phyloP scores from a whole-genome alignment of 352 stramenopile species.

The Pythium plurisporium region DNA sequence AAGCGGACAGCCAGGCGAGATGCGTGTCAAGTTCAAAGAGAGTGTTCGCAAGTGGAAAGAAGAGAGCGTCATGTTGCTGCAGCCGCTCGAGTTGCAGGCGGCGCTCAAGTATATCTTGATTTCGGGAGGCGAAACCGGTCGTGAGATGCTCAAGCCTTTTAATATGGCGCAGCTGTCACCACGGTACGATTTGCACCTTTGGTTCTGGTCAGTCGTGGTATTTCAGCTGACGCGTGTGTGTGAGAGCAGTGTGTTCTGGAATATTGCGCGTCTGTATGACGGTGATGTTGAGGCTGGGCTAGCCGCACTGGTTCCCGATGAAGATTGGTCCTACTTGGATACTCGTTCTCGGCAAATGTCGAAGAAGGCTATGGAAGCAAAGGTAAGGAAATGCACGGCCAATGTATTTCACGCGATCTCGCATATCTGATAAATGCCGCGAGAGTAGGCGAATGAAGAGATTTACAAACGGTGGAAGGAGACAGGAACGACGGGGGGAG shows the following conservation, averaged over 20 bases:
- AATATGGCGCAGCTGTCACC: constrained; percentile 87
- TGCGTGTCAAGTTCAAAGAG: constrained; percentile 78
- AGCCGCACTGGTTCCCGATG: constrained; percentile 60
- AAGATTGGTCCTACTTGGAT: constrained; percentile 84
- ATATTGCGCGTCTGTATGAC: constrained; percentile 68
- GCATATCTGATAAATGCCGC: too few relatives aligned
- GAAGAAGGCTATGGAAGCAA: constrained; percentile 73
- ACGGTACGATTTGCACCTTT: constrained; percentile 26
- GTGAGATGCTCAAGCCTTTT: constrained; percentile 88
- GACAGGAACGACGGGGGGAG: constrained; percentile 2
- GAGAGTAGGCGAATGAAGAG: constrained; percentile 55
- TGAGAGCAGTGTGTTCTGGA: constrained; percentile 86
- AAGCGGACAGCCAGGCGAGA: constrained; percentile 17
- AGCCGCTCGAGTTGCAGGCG: constrained; percentile 58
- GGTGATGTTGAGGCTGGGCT: constrained; percentile 67
- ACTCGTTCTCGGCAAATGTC: constrained; percentile 65
- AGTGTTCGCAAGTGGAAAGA: constrained; percentile 77
- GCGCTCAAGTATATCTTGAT: constrained; percentile 83
- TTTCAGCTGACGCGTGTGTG: background rate
- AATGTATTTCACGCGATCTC: too few relatives aligned
- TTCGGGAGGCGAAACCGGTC: constrained; percentile 68
- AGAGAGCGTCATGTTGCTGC: constrained; percentile 64
- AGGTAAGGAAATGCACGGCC: constrained; percentile 49
- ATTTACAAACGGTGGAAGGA: constrained; percentile 69
- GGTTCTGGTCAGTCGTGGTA: background rate